Percentiles rank a stretch among this genome's conserved stretches.
These are phyloP conservation scores for Lagerstroemia fauriei DNA, from an alignment of 441 rosid species.

Conservation along the genomic window DNA sequence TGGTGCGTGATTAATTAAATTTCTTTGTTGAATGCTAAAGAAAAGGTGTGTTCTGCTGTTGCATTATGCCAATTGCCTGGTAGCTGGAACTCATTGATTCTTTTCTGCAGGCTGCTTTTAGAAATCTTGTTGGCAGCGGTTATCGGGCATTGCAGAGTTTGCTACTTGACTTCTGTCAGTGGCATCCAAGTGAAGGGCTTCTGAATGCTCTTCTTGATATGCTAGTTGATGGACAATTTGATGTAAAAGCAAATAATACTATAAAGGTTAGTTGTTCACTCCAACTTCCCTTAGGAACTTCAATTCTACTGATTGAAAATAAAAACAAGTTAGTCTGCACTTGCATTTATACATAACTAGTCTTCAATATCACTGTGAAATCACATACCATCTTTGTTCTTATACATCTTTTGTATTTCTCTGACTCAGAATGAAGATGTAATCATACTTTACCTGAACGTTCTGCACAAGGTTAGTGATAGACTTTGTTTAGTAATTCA, in stretches of 20 bases:
- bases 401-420: constrained; percentile 33
- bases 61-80: background rate
- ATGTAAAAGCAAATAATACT: constrained; percentile 60
- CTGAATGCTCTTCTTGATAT: constrained; percentile 87
- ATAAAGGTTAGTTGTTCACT: constrained; percentile 60
- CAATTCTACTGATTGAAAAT: background rate
- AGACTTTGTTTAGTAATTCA: constrained; percentile 27
- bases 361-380: constrained; percentile 4
- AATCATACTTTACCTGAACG: constrained; percentile 80
- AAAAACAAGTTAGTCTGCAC: background rate
- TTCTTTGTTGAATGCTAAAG: too few relatives aligned
- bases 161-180: constrained; percentile 83
- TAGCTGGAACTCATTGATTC: constrained; percentile 15
- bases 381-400: constrained; percentile 25
- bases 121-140: constrained; percentile 95
- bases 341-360: background rate
- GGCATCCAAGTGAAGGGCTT: constrained; percentile 84
- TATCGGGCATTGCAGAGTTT: constrained; percentile 92
- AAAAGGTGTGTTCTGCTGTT: background rate
- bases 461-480: constrained; percentile 93
- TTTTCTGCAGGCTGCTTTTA: constrained; percentile 72
- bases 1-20: too few relatives aligned
- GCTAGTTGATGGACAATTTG: constrained; percentile 98
- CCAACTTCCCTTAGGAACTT: constrained; percentile 13
- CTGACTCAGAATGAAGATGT: constrained; percentile 94